phyloP scores from a whole-genome alignment of 2,329 filamentous ascomycete species.

The Tolypocladium capitatum region DNA sequence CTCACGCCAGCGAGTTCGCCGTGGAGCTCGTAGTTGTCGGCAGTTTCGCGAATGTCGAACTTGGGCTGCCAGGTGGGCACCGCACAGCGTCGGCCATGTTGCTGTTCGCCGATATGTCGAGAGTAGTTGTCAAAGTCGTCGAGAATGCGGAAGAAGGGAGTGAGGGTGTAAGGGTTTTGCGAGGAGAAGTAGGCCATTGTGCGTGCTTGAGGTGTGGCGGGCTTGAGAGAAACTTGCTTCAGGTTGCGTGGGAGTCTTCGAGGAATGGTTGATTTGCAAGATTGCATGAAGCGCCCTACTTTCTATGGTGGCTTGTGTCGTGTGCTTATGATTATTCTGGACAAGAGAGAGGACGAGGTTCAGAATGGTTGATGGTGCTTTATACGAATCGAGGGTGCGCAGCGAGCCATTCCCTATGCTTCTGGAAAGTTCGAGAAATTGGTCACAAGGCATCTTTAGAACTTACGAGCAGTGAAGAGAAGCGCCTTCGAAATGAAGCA shows the following conservation, averaged over 20 bases:
- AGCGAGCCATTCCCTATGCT: slow-evolving; percentile 7
- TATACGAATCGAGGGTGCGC: slow-evolving; percentile 13
- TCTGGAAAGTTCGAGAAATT: slow-evolving; percentile 8
- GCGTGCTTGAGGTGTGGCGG: slow-evolving; percentile 12
- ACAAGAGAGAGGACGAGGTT: slow-evolving; percentile 2
- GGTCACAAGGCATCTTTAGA: slow-evolving; percentile 11
- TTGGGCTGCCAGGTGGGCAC: slow-evolving; percentile 55
- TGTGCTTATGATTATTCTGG: slow-evolving; percentile 13
- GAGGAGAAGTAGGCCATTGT: slow-evolving; percentile 52
- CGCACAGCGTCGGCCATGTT: slow-evolving; percentile 11
- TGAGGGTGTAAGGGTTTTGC: slow-evolving; percentile 40
- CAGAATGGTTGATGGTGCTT: slow-evolving; percentile 10
- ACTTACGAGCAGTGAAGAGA: slow-evolving; percentile 1
- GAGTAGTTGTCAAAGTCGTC: slow-evolving; percentile 50
- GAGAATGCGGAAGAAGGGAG: slow-evolving; percentile 49
- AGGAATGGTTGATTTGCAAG: slow-evolving; percentile 11
- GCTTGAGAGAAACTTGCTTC: slow-evolving; percentile 12
- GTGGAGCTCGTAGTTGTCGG: slow-evolving; percentile 58
- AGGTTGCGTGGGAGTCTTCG: slow-evolving; percentile 13
- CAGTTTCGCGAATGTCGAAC: slow-evolving; percentile 65
- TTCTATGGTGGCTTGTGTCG: slow-evolving; percentile 7
- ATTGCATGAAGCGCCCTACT: slow-evolving; percentile 9
- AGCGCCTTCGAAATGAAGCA: not conserved
- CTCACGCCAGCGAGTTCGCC: slow-evolving; percentile 67
- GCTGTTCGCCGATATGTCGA: slow-evolving; percentile 19